A percentile compares a stretch with the other conserved stretches of the same genome.
Evolutionary conservation across 495 filamentous ascomycete genomes (phyloP).

Genomic region (Geoglossum glabrum): DNA sequence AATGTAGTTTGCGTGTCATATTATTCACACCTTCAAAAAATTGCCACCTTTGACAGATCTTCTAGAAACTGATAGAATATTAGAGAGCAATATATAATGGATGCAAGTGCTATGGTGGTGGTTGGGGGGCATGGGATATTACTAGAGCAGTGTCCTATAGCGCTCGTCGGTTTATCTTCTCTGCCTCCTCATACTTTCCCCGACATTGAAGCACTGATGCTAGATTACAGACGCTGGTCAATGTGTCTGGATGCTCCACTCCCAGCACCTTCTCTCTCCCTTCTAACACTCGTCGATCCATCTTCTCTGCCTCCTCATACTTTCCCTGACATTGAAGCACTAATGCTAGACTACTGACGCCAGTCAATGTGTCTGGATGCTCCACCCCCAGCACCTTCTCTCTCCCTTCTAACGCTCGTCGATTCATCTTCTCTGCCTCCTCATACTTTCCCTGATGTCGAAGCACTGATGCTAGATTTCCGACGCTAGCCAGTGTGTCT

Average conservation of each 20-base stretch:
- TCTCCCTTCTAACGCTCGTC: neutral
- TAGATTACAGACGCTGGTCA: too few relatives aligned
- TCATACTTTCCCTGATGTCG: neutral
- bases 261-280: slow-evolving; percentile 1
- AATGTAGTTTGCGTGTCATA: too few relatives aligned
- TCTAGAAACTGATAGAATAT: too few relatives aligned
- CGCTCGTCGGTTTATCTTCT: too few relatives aligned
- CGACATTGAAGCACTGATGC: too few relatives aligned
- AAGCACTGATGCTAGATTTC: neutral
- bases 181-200: too few relatives aligned
- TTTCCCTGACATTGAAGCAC: neutral
- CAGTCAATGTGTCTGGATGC: neutral
- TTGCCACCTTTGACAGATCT: too few relatives aligned
- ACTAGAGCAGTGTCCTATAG: too few relatives aligned
- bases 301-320: slow-evolving; percentile 1
- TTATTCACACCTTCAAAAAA: too few relatives aligned
- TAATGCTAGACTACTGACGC: neutral
- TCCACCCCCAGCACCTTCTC: slow-evolving; percentile 4
- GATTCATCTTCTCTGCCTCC: slow-evolving; percentile 3
- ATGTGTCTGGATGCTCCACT: neutral
- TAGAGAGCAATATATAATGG: too few relatives aligned
- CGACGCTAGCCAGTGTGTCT: neutral
- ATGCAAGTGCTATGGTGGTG: too few relatives aligned
- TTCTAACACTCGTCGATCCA: slow-evolving; percentile 1
- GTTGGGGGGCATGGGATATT: too few relatives aligned